Percentiles rank a stretch among this genome's conserved stretches.
Conservation (phyloP, 495 filamentous ascomycete species). For the Aspergillus steynii region DNA sequence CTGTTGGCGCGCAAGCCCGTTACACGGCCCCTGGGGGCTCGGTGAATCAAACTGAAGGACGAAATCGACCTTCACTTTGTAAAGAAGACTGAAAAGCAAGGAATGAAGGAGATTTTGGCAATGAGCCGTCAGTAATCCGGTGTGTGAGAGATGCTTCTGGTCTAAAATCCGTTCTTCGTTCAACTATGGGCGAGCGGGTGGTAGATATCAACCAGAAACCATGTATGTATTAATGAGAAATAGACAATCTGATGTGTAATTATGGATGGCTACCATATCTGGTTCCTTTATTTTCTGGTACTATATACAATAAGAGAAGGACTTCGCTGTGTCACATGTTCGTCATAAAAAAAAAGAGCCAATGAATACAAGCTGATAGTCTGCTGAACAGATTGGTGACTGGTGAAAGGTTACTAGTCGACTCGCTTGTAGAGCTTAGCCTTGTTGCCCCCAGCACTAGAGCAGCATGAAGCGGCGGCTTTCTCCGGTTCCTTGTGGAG, state of each 20-base stretch:
- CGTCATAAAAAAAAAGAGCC: constrained; percentile 1
- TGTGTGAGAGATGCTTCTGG: constrained; percentile 20
- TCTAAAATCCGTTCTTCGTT: constrained; percentile 14
- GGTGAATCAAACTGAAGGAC: neutral
- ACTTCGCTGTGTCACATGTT: neutral
- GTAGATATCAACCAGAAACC: constrained; percentile 19
- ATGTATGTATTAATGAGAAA: constrained; percentile 23
- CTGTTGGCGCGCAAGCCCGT: neutral
- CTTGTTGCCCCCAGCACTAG: constrained; percentile 25
- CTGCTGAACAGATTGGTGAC: neutral
- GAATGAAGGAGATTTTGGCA: neutral
- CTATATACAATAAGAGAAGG: neutral
- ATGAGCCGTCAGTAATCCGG: neutral
- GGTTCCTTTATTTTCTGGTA: neutral
- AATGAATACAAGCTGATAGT: neutral
- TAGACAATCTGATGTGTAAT: constrained; percentile 17
- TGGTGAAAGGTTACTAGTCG: constrained; percentile 19
- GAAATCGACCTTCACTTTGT: neutral
- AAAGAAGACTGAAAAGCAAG: neutral
- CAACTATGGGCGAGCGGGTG: neutral
- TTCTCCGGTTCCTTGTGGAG: constrained; percentile 28
- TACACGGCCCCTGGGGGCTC: constrained; percentile 1
- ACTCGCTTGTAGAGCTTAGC: constrained; percentile 42
- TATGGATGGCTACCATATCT: constrained; percentile 2
- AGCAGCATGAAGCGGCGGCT: constrained; percentile 27